Conservation (phyloP, 2,329 filamentous ascomycete species). For the Aspergillus proliferans region DNA sequence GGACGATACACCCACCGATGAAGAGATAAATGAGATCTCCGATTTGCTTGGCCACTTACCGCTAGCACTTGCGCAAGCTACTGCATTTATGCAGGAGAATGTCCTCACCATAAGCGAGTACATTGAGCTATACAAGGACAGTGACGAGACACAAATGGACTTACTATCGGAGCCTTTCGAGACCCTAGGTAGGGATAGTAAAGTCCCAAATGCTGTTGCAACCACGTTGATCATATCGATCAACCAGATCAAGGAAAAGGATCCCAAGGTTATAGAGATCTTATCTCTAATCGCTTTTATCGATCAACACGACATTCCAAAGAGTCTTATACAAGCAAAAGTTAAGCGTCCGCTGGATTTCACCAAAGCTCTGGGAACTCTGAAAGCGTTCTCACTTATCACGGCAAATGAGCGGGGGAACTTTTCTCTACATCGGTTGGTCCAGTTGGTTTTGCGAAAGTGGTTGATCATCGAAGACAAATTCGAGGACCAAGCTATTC, state of each 20-base stretch:
- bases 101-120: conserved; percentile 7
- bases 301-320: conserved; percentile 6
- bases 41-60: conserved; percentile 7
- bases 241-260: conserved; percentile 7
- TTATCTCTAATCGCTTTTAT: conserved; percentile 5
- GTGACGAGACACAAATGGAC: conserved; percentile 8
- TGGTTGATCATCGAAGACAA: conserved; percentile 6
- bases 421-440: conserved; percentile 8
- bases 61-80: conserved; percentile 8
- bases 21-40: conserved; percentile 5
- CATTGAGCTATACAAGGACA: conserved; percentile 10
- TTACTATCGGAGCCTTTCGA: conserved; percentile 10
- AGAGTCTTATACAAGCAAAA: conserved; percentile 5
- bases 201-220: conserved; percentile 6
- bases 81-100: conserved; percentile 10
- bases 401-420: conserved; percentile 2
- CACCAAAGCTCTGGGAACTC: conserved; percentile 4
- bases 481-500: conserved; percentile 5
- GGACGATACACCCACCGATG: conserved; percentile 2
- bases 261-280: conserved; percentile 6
- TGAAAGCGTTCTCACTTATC: conserved; percentile 10
- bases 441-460: conserved; percentile 9
- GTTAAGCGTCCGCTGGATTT: conserved; percentile 2
- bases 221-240: conserved; percentile 10
- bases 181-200: conserved; percentile 6